Conservation (phyloP, 768 basidiomycete genomes). For the Boletus subparvulus region DNA sequence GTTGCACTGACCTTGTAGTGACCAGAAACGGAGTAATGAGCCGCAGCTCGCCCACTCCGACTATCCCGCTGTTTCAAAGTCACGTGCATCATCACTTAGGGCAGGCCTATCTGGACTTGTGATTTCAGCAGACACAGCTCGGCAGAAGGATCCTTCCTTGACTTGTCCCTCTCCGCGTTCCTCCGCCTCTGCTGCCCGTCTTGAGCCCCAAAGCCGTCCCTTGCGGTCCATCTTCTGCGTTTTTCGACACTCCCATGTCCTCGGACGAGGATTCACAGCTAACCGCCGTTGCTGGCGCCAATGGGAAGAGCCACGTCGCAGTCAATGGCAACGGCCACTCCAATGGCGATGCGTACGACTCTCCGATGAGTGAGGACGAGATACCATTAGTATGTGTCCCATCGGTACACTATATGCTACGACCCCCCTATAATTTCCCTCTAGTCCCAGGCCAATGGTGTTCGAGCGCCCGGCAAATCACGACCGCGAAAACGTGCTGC, state of each 20-base stretch:
- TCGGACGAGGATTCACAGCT: slow-evolving; percentile 63
- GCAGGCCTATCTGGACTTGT: slow-evolving; percentile 52
- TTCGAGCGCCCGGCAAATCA: slow-evolving; percentile 38
- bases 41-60: background rate
- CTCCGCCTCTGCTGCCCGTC: slow-evolving; percentile 15
- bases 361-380: slow-evolving; percentile 68
- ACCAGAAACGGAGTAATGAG: slow-evolving; percentile 9
- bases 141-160: slow-evolving; percentile 27
- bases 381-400: slow-evolving; percentile 60
- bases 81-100: slow-evolving; percentile 47
- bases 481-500: slow-evolving; percentile 53
- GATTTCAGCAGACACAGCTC: slow-evolving; percentile 26
- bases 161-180: slow-evolving; percentile 32
- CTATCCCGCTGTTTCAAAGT: slow-evolving; percentile 3
- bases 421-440: slow-evolving; percentile 28
- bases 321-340: slow-evolving; percentile 45
- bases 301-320: slow-evolving; percentile 43
- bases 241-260: slow-evolving; percentile 43
- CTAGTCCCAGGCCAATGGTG: slow-evolving; percentile 56
- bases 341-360: slow-evolving; percentile 40
- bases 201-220: background rate
- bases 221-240: slow-evolving; percentile 8
- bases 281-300: slow-evolving; percentile 37
- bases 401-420: background rate
- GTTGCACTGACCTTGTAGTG: slow-evolving; percentile 19